Evolutionary conservation across 208 protist genomes (phyloP).

Genomic region (Crithidia sp.): DNA sequence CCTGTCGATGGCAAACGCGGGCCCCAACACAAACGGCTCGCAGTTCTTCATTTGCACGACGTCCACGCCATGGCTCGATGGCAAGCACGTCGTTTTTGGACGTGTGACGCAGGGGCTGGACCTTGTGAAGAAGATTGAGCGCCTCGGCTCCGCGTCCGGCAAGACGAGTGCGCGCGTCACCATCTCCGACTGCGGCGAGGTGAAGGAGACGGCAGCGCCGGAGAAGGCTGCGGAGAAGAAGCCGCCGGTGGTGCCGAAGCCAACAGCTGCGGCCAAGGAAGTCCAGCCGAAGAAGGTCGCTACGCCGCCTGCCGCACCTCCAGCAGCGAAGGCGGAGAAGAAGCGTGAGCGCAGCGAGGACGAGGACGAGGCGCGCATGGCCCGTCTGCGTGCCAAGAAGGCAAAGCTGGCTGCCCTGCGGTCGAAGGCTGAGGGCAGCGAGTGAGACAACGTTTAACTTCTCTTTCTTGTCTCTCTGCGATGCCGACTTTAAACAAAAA

Average conservation of each 20-base stretch:
- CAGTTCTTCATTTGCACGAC: constrained; percentile 95
- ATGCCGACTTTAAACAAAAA: too few relatives aligned
- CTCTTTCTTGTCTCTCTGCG: not conserved
- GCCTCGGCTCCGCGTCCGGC: constrained; percentile 66
- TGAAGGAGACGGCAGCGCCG: constrained; percentile 30
- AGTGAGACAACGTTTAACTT: not conserved
- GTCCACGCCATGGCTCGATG: constrained; percentile 86
- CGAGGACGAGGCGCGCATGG: constrained; percentile 46
- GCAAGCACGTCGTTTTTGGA: constrained; percentile 98
- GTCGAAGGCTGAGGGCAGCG: constrained; percentile 32
- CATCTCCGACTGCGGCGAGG: constrained; percentile 84
- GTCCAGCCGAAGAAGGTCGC: constrained; percentile 12
- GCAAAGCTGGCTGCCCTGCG: constrained; percentile 60
- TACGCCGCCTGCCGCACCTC: not conserved
- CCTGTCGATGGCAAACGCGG: constrained; percentile 99
- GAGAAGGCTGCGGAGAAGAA: constrained; percentile 19
- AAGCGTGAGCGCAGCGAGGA: constrained; percentile 32
- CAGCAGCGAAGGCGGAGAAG: constrained; percentile 20
- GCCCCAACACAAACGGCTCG: constrained; percentile 97
- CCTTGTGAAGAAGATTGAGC: constrained; percentile 84
- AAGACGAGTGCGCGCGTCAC: constrained; percentile 69
- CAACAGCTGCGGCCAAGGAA: constrained; percentile 12
- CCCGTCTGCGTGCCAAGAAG: constrained; percentile 76
- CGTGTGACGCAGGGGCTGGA: constrained; percentile 88
- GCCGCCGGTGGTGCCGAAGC: constrained; percentile 9